Conservation (phyloP, 192 early-diverging fungal genomes). For the Hyaloraphidium curvatum region DNA sequence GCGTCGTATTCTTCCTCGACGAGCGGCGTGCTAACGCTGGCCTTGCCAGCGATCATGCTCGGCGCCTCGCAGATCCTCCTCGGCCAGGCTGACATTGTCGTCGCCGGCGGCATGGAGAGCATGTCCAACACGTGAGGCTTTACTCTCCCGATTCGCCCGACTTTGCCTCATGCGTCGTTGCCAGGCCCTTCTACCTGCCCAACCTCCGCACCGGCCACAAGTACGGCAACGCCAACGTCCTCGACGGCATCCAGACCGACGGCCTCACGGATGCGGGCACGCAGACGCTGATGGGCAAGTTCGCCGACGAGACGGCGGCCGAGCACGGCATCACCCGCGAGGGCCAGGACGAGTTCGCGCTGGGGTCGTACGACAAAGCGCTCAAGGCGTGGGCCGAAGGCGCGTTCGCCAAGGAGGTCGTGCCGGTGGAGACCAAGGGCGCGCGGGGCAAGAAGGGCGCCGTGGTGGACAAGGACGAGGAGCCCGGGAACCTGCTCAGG, state of each 20-base stretch:
- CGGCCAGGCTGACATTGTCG: slow-evolving; percentile 44
- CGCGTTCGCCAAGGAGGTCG: slow-evolving; percentile 43
- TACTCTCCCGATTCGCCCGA: too few species aligned
- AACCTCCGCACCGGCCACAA: slow-evolving; percentile 57
- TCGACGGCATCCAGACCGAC: slow-evolving; percentile 56
- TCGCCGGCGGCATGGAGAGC: slow-evolving; percentile 59
- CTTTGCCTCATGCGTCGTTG: too few species aligned
- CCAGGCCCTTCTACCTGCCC: slow-evolving; percentile 62
- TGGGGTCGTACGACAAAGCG: slow-evolving; percentile 57
- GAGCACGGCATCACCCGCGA: slow-evolving; percentile 60
- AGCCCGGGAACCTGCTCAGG: slow-evolving; percentile 38
- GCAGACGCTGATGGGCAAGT: slow-evolving; percentile 55
- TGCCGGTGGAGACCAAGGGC: slow-evolving; percentile 43
- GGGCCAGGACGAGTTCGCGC: slow-evolving; percentile 60
- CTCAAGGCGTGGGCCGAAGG: slow-evolving; percentile 40
- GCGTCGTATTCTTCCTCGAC: neutral
- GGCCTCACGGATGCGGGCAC: slow-evolving; percentile 59
- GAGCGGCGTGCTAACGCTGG: too few species aligned
- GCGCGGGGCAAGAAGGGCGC: slow-evolving; percentile 44
- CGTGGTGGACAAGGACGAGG: slow-evolving; percentile 40
- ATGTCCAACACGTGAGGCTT: slow-evolving; percentile 77
- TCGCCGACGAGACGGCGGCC: slow-evolving; percentile 59
- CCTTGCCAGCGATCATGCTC: slow-evolving; percentile 37
- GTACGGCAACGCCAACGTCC: slow-evolving; percentile 47
- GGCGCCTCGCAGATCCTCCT: slow-evolving; percentile 55